Percentiles rank a stretch among this genome's conserved stretches.
phyloP scores from a whole-genome alignment of 257 asterid genomes.

The Solanum microdontum region DNA sequence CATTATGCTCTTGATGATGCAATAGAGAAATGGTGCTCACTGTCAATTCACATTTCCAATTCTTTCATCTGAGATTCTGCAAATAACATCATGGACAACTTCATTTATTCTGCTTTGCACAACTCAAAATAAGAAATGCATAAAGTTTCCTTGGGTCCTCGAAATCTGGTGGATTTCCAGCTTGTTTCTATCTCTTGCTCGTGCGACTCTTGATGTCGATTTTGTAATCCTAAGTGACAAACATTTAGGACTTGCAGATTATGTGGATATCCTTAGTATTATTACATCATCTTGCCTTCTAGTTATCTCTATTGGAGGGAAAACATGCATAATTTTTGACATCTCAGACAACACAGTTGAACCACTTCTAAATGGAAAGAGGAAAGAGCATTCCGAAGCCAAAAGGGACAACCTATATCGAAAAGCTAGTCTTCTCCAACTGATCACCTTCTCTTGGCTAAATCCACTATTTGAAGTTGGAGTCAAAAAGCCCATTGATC shows the following conservation, averaged over 20 bases:
- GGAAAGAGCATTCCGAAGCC: constrained; percentile 21
- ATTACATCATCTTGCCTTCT: constrained; percentile 46
- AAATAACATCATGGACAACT: no score
- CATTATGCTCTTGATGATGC: no score
- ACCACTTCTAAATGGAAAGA: constrained; percentile 53
- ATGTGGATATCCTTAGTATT: constrained; percentile 30
- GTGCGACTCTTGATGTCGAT: constrained; percentile 32
- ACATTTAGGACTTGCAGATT: constrained; percentile 26
- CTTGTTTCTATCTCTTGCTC: no score
- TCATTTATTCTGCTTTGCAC: no score
- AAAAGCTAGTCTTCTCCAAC: constrained; percentile 54
- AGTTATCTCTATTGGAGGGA: constrained; percentile 52
- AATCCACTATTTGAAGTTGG: constrained; percentile 39
- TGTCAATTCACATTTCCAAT: no score
- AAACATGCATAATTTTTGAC: constrained; percentile 18
- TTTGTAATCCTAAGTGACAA: constrained; percentile 11
- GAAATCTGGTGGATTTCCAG: no score
- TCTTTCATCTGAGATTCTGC: no score
- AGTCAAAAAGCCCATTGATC: no score
- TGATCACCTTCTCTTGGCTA: constrained; percentile 87
- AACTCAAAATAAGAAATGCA: no score
- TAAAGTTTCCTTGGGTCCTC: no score
- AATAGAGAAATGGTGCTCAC: no score
- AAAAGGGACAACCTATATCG: constrained; percentile 54
- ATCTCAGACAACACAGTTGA: constrained; percentile 21